Conservation (phyloP, 1,284 basidiomycete genomes). For the Takashimella tepidaria region DNA sequence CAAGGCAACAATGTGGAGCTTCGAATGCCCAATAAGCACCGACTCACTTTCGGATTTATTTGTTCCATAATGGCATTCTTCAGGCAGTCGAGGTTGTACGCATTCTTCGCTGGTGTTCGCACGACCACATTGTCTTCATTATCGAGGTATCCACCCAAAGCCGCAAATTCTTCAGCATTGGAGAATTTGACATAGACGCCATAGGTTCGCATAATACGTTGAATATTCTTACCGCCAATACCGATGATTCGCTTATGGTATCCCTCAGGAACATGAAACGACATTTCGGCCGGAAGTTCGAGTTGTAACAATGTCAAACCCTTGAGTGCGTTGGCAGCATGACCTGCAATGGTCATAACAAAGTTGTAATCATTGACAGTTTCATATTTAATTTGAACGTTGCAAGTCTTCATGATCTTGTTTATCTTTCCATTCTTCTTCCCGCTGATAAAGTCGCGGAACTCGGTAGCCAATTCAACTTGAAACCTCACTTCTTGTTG, state of each 20-base stretch:
- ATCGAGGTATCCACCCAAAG: conserved; percentile 89
- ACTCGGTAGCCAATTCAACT: conserved; percentile 95
- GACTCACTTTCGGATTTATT: conserved; percentile 81
- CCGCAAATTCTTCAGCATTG: conserved; percentile 95
- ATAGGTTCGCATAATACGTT: conserved; percentile 99
- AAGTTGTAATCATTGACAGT: conserved; percentile 98
- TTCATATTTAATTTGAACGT: conserved; percentile 98
- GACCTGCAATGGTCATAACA: conserved; percentile 87
- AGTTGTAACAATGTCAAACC: conserved; percentile 88
- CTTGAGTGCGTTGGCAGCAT: conserved; percentile 73
- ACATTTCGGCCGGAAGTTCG: conserved; percentile 96
- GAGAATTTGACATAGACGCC: conserved; percentile 99
- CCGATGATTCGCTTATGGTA: conserved; percentile 99
- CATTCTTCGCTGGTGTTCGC: conserved; percentile 95
- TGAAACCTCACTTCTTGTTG: conserved; percentile 98
- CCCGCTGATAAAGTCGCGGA: conserved; percentile 95
- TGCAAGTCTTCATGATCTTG: conserved; percentile 94
- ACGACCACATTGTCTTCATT: conserved; percentile 99
- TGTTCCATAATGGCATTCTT: conserved; percentile 97
- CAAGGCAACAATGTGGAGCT: background rate
- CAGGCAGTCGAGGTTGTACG: conserved; percentile 88
- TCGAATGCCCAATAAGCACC: conserved; percentile 5
- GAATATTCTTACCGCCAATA: conserved; percentile 96
- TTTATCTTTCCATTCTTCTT: conserved; percentile 99
- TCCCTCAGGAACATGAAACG: conserved; percentile 96